phyloP scores from a whole-genome alignment of 345 rosid genomes.

The Eucalyptus regnans region DNA sequence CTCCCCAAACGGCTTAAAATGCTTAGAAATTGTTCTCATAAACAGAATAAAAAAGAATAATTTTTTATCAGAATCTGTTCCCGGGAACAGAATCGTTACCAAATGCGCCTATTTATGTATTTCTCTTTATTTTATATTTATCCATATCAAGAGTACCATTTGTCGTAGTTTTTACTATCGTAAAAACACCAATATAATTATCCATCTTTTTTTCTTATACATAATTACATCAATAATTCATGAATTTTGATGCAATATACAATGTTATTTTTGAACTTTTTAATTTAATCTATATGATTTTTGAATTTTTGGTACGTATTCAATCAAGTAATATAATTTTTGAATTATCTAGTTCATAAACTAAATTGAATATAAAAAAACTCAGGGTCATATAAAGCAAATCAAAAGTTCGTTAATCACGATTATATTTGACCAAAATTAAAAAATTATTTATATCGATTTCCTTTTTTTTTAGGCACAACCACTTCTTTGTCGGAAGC shows the following conservation, averaged over 20 bases:
- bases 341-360: no score
- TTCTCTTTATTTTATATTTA: neutral
- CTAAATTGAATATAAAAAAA: no score
- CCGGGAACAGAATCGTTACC: fast-evolving
- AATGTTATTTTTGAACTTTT: no score
- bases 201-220: neutral
- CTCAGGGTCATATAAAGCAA: fast-evolving
- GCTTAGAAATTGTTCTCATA: fast-evolving
- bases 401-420: no score
- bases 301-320: fast-evolving
- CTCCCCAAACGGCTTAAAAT: no score
- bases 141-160: neutral
- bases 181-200: neutral
- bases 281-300: no score
- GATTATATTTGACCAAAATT: no score
- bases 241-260: no score
- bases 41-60: fast-evolving
- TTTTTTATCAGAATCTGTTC: fast-evolving
- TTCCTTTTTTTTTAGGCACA: neutral
- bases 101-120: neutral
- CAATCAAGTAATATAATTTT: no score
- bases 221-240: neutral
- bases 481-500: neutral
- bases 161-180: neutral
- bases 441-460: no score